phyloP scores from a whole-genome alignment of 192 early-diverging fungal species.

The Gorgonomyces haynaldii region DNA sequence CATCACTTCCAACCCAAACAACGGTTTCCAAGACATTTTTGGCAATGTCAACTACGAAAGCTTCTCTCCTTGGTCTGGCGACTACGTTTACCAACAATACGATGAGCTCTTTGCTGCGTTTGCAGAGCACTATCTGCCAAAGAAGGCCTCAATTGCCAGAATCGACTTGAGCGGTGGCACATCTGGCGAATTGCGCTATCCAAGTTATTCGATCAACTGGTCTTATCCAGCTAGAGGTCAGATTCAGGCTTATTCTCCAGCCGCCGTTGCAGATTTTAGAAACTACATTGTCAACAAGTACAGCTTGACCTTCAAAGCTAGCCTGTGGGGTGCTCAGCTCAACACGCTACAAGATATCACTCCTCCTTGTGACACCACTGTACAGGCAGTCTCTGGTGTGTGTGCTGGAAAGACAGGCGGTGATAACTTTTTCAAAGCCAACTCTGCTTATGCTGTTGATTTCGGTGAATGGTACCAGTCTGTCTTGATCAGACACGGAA shows the following conservation, averaged over 20 bases:
- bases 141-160: conserved; percentile 1
- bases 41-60: conserved; percentile 1
- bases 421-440: conserved; percentile 5
- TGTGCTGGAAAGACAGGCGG: conserved; percentile 6
- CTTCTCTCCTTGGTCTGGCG: conserved; percentile 11
- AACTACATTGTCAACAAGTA: conserved; percentile 3
- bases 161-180: conserved; percentile 10
- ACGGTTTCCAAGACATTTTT: conserved; percentile 4
- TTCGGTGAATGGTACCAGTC: conserved; percentile 12
- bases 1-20: conserved; percentile 2
- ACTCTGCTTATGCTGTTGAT: conserved; percentile 2
- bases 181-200: conserved; percentile 9
- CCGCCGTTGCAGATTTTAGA: conserved; percentile 7
- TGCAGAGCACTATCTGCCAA: background rate
- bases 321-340: background rate
- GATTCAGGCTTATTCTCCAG: conserved; percentile 3
- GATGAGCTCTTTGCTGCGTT: conserved; percentile 5
- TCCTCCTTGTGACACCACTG: conserved; percentile 7
- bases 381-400: background rate
- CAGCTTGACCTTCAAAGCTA: background rate
- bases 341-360: background rate
- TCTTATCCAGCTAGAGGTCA: conserved; percentile 14
- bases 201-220: conserved; percentile 1
- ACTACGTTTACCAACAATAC: conserved; percentile 1
- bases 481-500: background rate